Evolutionary conservation across 805 yeast species (phyloP).

Genomic region (Cyberlindnera misumaiensis): DNA sequence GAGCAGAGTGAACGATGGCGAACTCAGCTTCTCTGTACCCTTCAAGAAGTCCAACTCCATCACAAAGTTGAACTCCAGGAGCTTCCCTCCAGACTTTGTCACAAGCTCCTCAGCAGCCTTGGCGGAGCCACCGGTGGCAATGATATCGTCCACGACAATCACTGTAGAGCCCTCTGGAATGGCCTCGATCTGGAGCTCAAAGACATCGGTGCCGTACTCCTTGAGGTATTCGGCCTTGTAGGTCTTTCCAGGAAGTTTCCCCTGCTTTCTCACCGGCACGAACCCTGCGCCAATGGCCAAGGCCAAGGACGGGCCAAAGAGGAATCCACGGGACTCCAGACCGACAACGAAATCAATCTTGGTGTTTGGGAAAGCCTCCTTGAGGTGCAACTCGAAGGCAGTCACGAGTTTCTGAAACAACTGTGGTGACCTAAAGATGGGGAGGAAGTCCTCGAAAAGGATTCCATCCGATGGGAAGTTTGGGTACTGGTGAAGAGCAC

Average conservation of each 20-base stretch:
- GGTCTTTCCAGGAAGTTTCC: slow-evolving; percentile 88
- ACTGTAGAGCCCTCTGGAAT: slow-evolving; percentile 78
- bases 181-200: slow-evolving; percentile 81
- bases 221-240: slow-evolving; percentile 68
- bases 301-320: slow-evolving; percentile 95
- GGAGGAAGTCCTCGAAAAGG: slow-evolving; percentile 92
- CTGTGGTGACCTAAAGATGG: slow-evolving; percentile 79
- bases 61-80: slow-evolving; percentile 78
- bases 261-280: slow-evolving; percentile 91
- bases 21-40: slow-evolving; percentile 81
- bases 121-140: slow-evolving; percentile 98
- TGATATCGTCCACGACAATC: slow-evolving; percentile 87
- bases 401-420: slow-evolving; percentile 74
- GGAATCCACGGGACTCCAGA: slow-evolving; percentile 92
- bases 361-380: slow-evolving; percentile 42
- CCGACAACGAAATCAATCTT: slow-evolving; percentile 89
- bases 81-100: slow-evolving; percentile 55
- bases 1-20: slow-evolving; percentile 85
- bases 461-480: slow-evolving; percentile 93
- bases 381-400: slow-evolving; percentile 74
- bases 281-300: slow-evolving; percentile 84
- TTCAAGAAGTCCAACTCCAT: slow-evolving; percentile 93
- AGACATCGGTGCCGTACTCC: slow-evolving; percentile 88
- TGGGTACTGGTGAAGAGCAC: slow-evolving; percentile 70
- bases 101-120: slow-evolving; percentile 87